Evolutionary conservation across 176 grass and related monocot species (phyloP), one percentile per base, ranked within the genome.

Genomic region (Raddia distichophylla): DNA sequence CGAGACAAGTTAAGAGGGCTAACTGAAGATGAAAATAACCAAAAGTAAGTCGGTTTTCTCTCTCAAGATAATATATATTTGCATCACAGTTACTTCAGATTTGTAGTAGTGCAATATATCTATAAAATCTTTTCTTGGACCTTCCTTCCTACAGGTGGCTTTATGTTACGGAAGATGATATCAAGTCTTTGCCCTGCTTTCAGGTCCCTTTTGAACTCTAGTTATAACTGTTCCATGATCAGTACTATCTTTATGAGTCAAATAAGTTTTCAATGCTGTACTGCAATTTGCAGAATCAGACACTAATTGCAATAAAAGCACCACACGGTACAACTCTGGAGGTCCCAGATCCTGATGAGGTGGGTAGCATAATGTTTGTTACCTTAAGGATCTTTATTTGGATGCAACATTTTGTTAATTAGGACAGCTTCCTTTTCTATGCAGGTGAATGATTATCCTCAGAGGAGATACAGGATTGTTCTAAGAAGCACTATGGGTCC

Each of bases 311-410:
- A 80, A 94, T 97, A 82, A 97, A 88, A 89, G 95, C 95, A 57
- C 94, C 94, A 45, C 90, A 94, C 85, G 94, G 89, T 78, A 97
- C 94, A 80, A 97, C 94, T 74, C 84, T 97, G 74, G 95, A 97
- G 78, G 91, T 97, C 67, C 95, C 95, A 80, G 95, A 97, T 85
- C 92, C 92, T 47, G 80, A 94, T 78, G 88, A 97, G 90, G 95
- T 92, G 56, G 34, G 58, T 76, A 65, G 61, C 75, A 69, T 5
- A n/a, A 77, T 77, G 12, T 69, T n/a, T 80, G 7, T 66, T 66
- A 72, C 34, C 47, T 16, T 54, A 22, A 48, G 15, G 10, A 64
- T 33, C 32, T 33, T 33, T 60, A 35, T 50, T 43, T 57, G 59
- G 33, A 68, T 54, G 33, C 44, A 78, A 37, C 19, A 19, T 82